Conservation (phyloP, 257 asterid species). For the Primulina huaijiensis region DNA sequence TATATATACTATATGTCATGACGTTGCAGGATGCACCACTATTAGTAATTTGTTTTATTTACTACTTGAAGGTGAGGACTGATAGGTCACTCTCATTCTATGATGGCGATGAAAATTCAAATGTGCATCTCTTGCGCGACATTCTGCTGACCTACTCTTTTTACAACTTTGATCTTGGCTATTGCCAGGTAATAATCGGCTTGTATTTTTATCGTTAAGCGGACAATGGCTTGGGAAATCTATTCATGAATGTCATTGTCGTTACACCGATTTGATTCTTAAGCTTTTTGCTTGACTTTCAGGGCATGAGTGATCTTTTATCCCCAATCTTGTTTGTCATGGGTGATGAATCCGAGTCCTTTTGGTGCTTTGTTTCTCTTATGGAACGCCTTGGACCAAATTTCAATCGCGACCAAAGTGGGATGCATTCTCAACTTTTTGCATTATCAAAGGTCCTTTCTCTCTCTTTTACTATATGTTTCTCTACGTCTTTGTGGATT, state of each 20-base stretch:
- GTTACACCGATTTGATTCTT: slow-evolving; percentile 17
- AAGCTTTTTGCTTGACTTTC: slow-evolving; percentile 27
- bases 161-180: slow-evolving; percentile 98
- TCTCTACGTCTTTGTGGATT: background rate
- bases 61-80: slow-evolving; percentile 80
- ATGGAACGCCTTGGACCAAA: slow-evolving; percentile 99
- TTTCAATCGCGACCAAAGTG: slow-evolving; percentile 96
- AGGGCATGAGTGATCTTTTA: slow-evolving; percentile 99
- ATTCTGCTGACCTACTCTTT: slow-evolving; percentile 93
- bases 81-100: slow-evolving; percentile 80
- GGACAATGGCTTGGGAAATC: slow-evolving; percentile 10
- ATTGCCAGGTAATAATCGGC: slow-evolving; percentile 83
- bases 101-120: slow-evolving; percentile 96
- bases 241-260: background rate
- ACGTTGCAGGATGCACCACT: slow-evolving; percentile 13
- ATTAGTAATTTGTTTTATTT: slow-evolving; percentile 13
- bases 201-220: slow-evolving; percentile 2
- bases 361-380: slow-evolving; percentile 91
- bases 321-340: slow-evolving; percentile 90
- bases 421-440: slow-evolving; percentile 97
- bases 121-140: slow-evolving; percentile 79
- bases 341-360: slow-evolving; percentile 85
- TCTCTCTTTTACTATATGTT: slow-evolving; percentile 22
- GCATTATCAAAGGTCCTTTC: slow-evolving; percentile 81
- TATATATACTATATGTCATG: background rate